phyloP scores from a whole-genome alignment of 768 basidiomycete species.

The Suillus brevipes region DNA sequence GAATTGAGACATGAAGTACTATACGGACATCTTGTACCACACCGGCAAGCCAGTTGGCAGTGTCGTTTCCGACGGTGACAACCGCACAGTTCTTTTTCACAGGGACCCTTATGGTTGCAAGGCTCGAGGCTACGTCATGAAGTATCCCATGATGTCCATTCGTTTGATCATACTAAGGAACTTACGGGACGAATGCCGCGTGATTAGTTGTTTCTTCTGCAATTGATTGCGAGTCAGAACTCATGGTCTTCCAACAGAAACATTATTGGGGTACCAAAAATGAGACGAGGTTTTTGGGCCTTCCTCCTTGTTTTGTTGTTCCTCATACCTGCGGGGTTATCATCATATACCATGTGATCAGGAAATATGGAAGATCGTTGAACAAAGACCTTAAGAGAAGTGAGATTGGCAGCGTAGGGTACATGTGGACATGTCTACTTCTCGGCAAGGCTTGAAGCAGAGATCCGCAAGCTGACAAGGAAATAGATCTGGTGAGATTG shows the following conservation, averaged over 20 bases:
- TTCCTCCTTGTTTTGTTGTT: slow-evolving; percentile 8
- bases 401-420: neutral
- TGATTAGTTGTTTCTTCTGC: slow-evolving; percentile 13
- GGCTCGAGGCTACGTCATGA: slow-evolving; percentile 30
- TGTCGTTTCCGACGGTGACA: slow-evolving; percentile 42
- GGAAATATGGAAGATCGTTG: slow-evolving; percentile 21
- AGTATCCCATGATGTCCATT: neutral
- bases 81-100: slow-evolving; percentile 39
- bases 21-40: slow-evolving; percentile 41
- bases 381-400: slow-evolving; percentile 18
- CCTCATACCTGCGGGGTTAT: neutral
- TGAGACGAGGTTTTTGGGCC: neutral
- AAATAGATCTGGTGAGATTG: slow-evolving; percentile 43
- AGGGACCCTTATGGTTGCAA: slow-evolving; percentile 51
- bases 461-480: slow-evolving; percentile 54
- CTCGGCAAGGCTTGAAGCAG: slow-evolving; percentile 47
- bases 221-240: neutral
- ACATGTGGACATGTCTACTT: slow-evolving; percentile 34
- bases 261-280: slow-evolving; percentile 19
- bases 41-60: slow-evolving; percentile 52
- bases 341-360: slow-evolving; percentile 21
- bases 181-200: slow-evolving; percentile 14
- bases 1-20: neutral
- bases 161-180: neutral
- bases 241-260: neutral